These are phyloP conservation scores for Euryodendron excelsum DNA, from an alignment of 148 eudicot genomes.

Conservation along the genomic window DNA sequence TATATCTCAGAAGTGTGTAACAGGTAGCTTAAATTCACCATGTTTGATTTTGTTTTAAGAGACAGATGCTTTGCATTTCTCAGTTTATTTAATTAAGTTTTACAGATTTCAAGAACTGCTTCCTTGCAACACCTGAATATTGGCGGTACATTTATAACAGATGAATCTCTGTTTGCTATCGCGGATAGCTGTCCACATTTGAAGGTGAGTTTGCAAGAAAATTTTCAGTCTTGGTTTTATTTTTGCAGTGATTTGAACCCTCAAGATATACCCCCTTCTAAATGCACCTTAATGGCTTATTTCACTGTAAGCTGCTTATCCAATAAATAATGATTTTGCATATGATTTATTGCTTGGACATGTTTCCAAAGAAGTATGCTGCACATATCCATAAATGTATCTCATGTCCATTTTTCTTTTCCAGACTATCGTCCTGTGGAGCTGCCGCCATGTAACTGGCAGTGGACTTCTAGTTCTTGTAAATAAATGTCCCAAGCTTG, in stretches of 20 bases:
- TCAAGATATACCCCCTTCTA: not conserved
- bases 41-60: not conserved
- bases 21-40: not conserved
- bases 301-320: conserved; percentile 15
- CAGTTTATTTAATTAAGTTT: not conserved
- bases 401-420: conserved; percentile 7
- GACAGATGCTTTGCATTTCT: not conserved
- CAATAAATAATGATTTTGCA: too few relatives aligned
- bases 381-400: not conserved
- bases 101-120: conserved; percentile 69
- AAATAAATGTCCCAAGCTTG: conserved; percentile 61
- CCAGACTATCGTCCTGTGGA: conserved; percentile 78
- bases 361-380: not conserved
- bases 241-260: not conserved
- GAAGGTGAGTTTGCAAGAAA: conserved; percentile 45
- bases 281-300: not conserved
- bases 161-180: conserved; percentile 70
- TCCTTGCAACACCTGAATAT: conserved; percentile 78
- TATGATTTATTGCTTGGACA: not conserved
- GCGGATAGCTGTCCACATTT: conserved; percentile 66
- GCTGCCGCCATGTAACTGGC: conserved; percentile 90
- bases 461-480: conserved; percentile 67
- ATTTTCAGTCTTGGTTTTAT: not conserved
- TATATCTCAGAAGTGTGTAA: not conserved
- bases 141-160: conserved; percentile 84